Conservation (phyloP, 257 asterid genomes). For the Primulina tabacum region DNA sequence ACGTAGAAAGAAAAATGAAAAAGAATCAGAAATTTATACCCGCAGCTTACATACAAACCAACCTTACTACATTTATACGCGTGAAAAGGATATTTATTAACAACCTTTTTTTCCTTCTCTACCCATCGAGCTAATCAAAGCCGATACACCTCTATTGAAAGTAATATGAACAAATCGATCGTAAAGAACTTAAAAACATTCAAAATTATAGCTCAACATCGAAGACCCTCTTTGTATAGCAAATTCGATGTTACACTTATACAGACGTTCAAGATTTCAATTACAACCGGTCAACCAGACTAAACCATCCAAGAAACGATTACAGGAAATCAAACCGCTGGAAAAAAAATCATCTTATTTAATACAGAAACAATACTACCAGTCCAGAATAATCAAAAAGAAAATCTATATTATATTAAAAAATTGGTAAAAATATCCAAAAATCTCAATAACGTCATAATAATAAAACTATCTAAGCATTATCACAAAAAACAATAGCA, state of each 20-base stretch:
- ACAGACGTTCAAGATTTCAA: conserved; percentile 6
- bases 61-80: background rate
- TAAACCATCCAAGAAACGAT: conserved; percentile 22
- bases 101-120: background rate
- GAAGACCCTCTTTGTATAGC: conserved; percentile 10
- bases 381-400: background rate
- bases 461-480: background rate
- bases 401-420: no score
- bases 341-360: background rate
- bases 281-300: conserved; percentile 1
- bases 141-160: background rate
- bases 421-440: no score
- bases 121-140: conserved; percentile 5
- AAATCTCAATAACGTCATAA: conserved; percentile 13
- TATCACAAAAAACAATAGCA: background rate
- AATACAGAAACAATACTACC: background rate
- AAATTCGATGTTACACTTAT: background rate
- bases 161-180: background rate
- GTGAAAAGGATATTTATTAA: background rate
- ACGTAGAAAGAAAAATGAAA: background rate
- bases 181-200: conserved; percentile 2
- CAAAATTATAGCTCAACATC: conserved; percentile 3
- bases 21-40: background rate
- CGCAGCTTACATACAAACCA: background rate
- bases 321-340: background rate